phyloP scores from a whole-genome alignment of 768 basidiomycete species.

The Phylloporus rhodoxanthus region DNA sequence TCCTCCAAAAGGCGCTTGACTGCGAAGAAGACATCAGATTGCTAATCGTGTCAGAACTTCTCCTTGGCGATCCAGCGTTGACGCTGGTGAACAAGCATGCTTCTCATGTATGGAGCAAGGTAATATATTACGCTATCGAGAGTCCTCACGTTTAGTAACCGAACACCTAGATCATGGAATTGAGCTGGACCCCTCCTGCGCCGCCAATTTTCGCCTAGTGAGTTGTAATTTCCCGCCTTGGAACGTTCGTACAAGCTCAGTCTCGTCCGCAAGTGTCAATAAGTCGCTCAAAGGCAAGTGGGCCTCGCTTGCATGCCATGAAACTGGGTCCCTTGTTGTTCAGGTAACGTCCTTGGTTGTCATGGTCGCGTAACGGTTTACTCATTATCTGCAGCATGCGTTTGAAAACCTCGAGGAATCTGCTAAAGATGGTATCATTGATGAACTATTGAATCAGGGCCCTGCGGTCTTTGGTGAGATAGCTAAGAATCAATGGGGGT shows the following conservation, averaged over 20 bases:
- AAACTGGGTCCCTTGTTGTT: conserved; percentile 84
- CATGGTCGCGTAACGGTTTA: background rate
- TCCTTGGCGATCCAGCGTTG: conserved; percentile 78
- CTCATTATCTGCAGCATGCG: conserved; percentile 50
- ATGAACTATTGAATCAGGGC: conserved; percentile 76
- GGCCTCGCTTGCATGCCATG: conserved; percentile 85
- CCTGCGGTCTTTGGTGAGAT: conserved; percentile 64
- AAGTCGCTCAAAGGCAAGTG: conserved; percentile 83
- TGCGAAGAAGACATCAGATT: conserved; percentile 84
- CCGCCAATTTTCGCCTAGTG: conserved; percentile 87
- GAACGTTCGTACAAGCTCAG: background rate
- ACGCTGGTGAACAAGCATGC: conserved; percentile 89
- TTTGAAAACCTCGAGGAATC: conserved; percentile 82
- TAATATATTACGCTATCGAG: conserved; percentile 21
- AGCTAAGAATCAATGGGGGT: conserved; percentile 84
- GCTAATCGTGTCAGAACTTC: conserved; percentile 77
- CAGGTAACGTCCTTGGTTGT: conserved; percentile 44
- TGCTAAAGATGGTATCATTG: conserved; percentile 80
- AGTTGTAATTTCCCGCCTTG: conserved; percentile 24
- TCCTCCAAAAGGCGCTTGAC: conserved; percentile 83
- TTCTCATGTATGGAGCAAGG: conserved; percentile 91
- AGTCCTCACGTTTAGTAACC: conserved; percentile 4
- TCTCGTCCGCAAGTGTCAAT: conserved; percentile 55
- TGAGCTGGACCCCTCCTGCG: conserved; percentile 80
- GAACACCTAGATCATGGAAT: conserved; percentile 72